Percentiles rank a stretch among this genome's conserved stretches.
Evolutionary conservation across 306 rosid species (phyloP).

Genomic region (Acacia acuminata): DNA sequence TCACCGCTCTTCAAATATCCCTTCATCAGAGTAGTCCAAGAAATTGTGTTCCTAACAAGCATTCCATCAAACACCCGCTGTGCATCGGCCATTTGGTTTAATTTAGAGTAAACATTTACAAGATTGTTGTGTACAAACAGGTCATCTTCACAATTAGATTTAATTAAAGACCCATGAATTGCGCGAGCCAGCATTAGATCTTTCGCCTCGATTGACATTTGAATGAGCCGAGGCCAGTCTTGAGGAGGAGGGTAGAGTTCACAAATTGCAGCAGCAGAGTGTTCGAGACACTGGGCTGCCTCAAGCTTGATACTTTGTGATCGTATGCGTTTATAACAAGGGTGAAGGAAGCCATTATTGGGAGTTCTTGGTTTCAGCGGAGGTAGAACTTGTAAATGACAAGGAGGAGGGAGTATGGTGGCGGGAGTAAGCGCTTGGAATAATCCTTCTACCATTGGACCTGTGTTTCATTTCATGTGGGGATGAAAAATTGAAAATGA

Average conservation of each 20-base stretch:
- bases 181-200: slow-evolving; percentile 43
- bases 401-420: slow-evolving; percentile 3
- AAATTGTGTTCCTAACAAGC: slow-evolving; percentile 45
- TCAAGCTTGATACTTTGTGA: slow-evolving; percentile 21
- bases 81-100: slow-evolving; percentile 41
- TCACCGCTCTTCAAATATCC: slow-evolving; percentile 45
- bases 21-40: slow-evolving; percentile 62
- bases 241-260: slow-evolving; percentile 14
- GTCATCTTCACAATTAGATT: slow-evolving; percentile 37
- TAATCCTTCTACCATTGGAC: slow-evolving; percentile 17
- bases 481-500: background rate
- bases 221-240: slow-evolving; percentile 53
- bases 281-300: slow-evolving; percentile 5
- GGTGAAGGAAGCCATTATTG: slow-evolving; percentile 11
- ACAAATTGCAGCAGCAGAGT: slow-evolving; percentile 6
- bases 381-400: slow-evolving; percentile 3
- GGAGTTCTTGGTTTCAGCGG: slow-evolving; percentile 26
- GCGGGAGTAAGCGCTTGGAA: slow-evolving; percentile 16
- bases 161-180: slow-evolving; percentile 51
- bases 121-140: slow-evolving; percentile 50
- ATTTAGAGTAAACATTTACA: slow-evolving; percentile 43
- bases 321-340: background rate
- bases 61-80: slow-evolving; percentile 53
- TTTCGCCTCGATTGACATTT: slow-evolving; percentile 43
- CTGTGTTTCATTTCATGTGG: background rate